Conservation (phyloP, 2,329 filamentous ascomycete genomes). For the Trichocomaceae sp. region DNA sequence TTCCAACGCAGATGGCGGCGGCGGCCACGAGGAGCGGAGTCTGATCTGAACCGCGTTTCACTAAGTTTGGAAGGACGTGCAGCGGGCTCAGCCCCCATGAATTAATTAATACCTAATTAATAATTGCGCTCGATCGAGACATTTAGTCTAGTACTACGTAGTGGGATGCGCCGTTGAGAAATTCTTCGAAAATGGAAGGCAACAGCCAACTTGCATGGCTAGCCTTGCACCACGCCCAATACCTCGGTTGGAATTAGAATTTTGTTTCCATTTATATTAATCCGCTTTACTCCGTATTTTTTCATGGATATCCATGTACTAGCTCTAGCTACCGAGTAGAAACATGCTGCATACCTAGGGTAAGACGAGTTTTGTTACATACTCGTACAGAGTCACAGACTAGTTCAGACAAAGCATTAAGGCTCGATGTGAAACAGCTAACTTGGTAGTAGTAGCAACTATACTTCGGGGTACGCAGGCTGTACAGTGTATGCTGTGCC, state of each 20-base stretch:
- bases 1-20: conserved; percentile 11
- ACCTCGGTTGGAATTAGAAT: background rate
- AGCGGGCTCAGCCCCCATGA: background rate
- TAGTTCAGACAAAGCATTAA: background rate
- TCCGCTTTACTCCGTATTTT: background rate
- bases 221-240: background rate
- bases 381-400: background rate
- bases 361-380: background rate
- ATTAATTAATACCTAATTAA: background rate
- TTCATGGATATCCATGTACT: background rate
- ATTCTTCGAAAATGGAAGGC: background rate
- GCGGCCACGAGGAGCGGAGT: conserved; percentile 11
- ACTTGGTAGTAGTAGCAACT: background rate
- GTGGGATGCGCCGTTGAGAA: background rate
- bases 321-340: no score
- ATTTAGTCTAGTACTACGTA: no score
- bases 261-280: no score
- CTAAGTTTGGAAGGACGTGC: background rate
- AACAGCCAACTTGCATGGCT: background rate
- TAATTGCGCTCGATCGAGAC: no score
- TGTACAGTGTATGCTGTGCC: background rate
- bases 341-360: no score
- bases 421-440: background rate
- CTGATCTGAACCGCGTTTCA: background rate
- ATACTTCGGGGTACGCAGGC: background rate